Evolutionary conservation across 1,284 basidiomycete species (phyloP).

Genomic region (Violaceomyces palustris): DNA sequence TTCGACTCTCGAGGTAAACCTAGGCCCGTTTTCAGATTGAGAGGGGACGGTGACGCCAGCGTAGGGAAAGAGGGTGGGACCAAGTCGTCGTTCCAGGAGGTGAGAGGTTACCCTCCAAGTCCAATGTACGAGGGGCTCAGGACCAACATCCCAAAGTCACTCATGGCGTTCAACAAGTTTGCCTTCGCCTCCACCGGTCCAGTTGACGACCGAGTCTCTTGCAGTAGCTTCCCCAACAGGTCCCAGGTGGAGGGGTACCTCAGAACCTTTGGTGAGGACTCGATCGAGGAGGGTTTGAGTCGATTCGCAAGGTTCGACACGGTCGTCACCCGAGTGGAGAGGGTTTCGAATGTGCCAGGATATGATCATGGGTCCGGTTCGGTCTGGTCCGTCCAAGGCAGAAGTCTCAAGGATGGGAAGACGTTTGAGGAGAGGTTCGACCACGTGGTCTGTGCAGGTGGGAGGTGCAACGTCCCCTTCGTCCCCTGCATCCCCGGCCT

Average conservation of each 20-base stretch:
- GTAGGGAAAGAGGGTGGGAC: too few relatives aligned
- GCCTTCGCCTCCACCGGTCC: slow-evolving; percentile 26
- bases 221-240: slow-evolving; percentile 29
- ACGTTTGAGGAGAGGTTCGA: slow-evolving; percentile 14
- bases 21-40: slow-evolving; percentile 3
- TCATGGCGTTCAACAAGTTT: slow-evolving; percentile 51
- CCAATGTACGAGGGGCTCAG: slow-evolving; percentile 49
- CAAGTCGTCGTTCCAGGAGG: too few relatives aligned
- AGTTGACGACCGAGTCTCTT: too few relatives aligned
- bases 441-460: slow-evolving; percentile 53
- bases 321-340: slow-evolving; percentile 46
- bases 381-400: slow-evolving; percentile 1
- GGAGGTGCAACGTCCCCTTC: slow-evolving; percentile 57
- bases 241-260: slow-evolving; percentile 53
- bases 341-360: neutral
- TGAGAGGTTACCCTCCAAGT: slow-evolving; percentile 9
- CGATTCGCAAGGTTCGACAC: slow-evolving; percentile 52
- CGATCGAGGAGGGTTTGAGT: slow-evolving; percentile 5
- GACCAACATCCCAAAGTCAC: slow-evolving; percentile 47
- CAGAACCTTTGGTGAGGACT: slow-evolving; percentile 42
- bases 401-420: neutral
- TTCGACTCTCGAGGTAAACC: slow-evolving; percentile 26
- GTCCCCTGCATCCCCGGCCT: slow-evolving; percentile 55
- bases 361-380: neutral
- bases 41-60: slow-evolving; percentile 7